Percentiles rank a stretch among this genome's conserved stretches.
These are phyloP conservation scores for Fusarium albosuccineum DNA, from an alignment of 2,329 filamentous ascomycete genomes.

Conservation along the genomic window DNA sequence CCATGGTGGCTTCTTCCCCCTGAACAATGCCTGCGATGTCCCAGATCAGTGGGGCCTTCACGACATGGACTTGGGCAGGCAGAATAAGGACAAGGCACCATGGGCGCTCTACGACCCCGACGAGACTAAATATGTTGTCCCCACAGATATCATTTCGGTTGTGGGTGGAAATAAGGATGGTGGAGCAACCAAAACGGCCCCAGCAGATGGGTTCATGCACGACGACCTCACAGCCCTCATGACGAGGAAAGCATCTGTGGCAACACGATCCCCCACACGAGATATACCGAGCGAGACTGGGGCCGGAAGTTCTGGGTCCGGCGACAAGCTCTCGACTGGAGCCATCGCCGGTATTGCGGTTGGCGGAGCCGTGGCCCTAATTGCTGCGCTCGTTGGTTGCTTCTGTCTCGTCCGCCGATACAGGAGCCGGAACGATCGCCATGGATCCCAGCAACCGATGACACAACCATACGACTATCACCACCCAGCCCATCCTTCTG, in stretches of 20 bases:
- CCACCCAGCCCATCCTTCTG: slow-evolving; percentile 39
- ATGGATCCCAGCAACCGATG: slow-evolving; percentile 44
- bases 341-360: slow-evolving; percentile 61
- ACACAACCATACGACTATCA: slow-evolving; percentile 42
- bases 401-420: slow-evolving; percentile 51
- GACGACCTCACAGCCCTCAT: slow-evolving; percentile 67
- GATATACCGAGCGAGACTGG: slow-evolving; percentile 45
- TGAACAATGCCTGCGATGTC: slow-evolving; percentile 63
- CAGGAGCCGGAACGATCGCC: slow-evolving; percentile 24
- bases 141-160: slow-evolving; percentile 61
- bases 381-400: slow-evolving; percentile 45
- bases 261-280: slow-evolving; percentile 65
- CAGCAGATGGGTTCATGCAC: slow-evolving; percentile 62
- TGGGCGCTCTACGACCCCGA: slow-evolving; percentile 66
- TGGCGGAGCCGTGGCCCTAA: slow-evolving; percentile 50
- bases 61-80: slow-evolving; percentile 67
- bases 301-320: slow-evolving; percentile 10
- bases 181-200: slow-evolving; percentile 65
- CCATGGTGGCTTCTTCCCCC: slow-evolving; percentile 70
- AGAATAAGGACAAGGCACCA: slow-evolving; percentile 57
- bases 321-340: slow-evolving; percentile 50
- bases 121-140: slow-evolving; percentile 65
- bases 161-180: slow-evolving; percentile 65
- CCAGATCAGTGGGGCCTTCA: slow-evolving; percentile 66
- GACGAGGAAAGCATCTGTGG: slow-evolving; percentile 60